phyloP scores from a whole-genome alignment of 2,329 filamentous ascomycete species.

The Botrytis hyacinthi region DNA sequence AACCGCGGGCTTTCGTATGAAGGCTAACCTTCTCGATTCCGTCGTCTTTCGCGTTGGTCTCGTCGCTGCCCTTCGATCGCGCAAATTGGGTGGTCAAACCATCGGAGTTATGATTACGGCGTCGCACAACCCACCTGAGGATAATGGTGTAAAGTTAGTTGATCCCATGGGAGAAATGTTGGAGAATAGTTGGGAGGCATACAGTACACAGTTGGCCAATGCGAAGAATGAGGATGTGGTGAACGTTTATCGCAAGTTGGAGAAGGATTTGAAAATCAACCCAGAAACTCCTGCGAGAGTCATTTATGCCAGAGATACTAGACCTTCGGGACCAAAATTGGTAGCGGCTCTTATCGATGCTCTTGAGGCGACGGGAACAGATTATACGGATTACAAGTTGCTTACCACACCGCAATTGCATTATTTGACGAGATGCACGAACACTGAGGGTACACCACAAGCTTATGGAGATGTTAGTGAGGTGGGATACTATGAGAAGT shows the following conservation, averaged over 20 bases:
- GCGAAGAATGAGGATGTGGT: constrained; percentile 72
- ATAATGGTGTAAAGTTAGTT: constrained; percentile 94
- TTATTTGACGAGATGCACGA: constrained; percentile 91
- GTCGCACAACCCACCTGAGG: constrained; percentile 84
- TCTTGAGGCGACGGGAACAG: constrained; percentile 70
- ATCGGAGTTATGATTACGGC: constrained; percentile 97
- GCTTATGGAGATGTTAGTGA: constrained; percentile 89
- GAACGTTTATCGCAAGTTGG: constrained; percentile 72
- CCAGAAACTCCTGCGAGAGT: constrained; percentile 70
- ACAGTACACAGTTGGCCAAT: constrained; percentile 89
- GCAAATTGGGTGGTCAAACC: constrained; percentile 83
- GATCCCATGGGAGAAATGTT: constrained; percentile 98
- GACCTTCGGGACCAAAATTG: constrained; percentile 84
- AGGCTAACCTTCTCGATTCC: constrained; percentile 78
- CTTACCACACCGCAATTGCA: constrained; percentile 97
- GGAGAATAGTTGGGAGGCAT: constrained; percentile 89
- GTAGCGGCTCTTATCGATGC: constrained; percentile 77
- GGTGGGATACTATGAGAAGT: constrained; percentile 92
- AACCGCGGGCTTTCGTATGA: constrained; percentile 68
- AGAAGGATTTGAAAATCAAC: constrained; percentile 74
- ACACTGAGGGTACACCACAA: constrained; percentile 83
- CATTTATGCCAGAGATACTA: constrained; percentile 87
- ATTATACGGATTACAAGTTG: constrained; percentile 82
- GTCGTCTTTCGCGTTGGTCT: constrained; percentile 92
- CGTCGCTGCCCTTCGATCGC: constrained; percentile 81